A percentile compares a stretch with the other conserved stretches of the same genome.
Conservation (phyloP, 1,284 basidiomycete species). For the Apiotrichum akiyoshidainum region DNA sequence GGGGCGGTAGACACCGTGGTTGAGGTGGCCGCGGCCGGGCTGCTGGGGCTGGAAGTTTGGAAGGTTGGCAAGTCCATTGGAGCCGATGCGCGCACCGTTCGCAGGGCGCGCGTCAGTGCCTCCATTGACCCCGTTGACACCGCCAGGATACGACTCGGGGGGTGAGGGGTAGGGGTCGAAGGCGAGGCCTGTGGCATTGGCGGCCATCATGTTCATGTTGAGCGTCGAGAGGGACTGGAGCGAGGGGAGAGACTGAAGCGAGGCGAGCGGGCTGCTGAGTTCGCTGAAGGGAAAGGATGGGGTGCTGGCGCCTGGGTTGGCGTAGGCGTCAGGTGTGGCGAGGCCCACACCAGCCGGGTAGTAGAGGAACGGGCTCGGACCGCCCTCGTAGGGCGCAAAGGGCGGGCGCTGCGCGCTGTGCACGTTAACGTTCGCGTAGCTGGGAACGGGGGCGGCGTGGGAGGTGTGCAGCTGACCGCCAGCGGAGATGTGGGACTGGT, state of each 20-base stretch:
- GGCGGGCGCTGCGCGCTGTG: slow-evolving; percentile 12
- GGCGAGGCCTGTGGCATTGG: slow-evolving; percentile 2
- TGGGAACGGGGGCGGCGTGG: neutral
- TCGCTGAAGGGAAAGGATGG: neutral
- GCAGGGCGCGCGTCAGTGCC: neutral
- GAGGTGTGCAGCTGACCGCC: neutral
- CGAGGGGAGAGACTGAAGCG: slow-evolving; percentile 1
- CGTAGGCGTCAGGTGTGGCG: slow-evolving; percentile 2
- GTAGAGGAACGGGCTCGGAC: slow-evolving; percentile 12
- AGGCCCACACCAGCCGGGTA: slow-evolving; percentile 3
- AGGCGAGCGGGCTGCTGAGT: neutral
- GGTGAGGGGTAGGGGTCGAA: slow-evolving; percentile 17
- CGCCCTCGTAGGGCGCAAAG: slow-evolving; percentile 9
- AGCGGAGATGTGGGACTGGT: neutral
- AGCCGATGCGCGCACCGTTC: neutral
- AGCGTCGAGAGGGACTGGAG: slow-evolving; percentile 11
- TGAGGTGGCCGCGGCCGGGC: neutral
- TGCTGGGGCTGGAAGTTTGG: neutral
- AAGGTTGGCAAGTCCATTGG: neutral
- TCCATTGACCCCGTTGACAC: neutral
- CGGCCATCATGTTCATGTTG: neutral
- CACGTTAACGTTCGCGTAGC: slow-evolving; percentile 7
- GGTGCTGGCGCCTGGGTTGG: neutral
- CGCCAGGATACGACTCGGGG: slow-evolving; percentile 6
- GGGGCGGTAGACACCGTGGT: slow-evolving; percentile 2